Evolutionary conservation across 257 asterid species (phyloP).

Genomic region (Forsythia viridissima): DNA sequence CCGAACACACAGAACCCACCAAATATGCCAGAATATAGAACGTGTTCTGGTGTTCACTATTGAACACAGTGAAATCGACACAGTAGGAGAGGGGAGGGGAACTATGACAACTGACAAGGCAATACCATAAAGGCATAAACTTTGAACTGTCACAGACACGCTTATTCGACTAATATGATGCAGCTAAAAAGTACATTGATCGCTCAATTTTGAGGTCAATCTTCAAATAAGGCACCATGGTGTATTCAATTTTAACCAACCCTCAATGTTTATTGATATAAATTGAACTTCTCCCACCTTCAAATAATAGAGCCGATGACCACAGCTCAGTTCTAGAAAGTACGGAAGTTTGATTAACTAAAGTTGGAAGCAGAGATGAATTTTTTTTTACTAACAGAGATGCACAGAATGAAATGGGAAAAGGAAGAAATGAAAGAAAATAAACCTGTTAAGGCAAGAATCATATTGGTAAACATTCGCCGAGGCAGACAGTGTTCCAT

Average conservation of each 20-base stretch:
- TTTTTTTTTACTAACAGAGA: background rate
- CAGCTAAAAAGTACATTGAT: background rate
- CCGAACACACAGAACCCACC: too few relatives aligned
- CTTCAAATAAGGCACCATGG: background rate
- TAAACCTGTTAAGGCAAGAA: slow-evolving; percentile 80
- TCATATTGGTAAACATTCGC: slow-evolving; percentile 73
- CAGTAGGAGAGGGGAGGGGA: too few relatives aligned
- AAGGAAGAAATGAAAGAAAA: slow-evolving; percentile 2
- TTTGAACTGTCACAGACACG: too few relatives aligned
- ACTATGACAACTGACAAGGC: too few relatives aligned
- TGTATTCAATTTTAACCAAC: background rate
- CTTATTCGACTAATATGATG: background rate
- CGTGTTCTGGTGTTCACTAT: too few relatives aligned
- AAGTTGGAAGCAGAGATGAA: background rate
- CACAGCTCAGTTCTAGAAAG: background rate
- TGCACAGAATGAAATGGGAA: background rate
- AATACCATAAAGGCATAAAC: too few relatives aligned
- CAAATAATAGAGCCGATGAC: too few relatives aligned
- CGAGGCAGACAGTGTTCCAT: slow-evolving; percentile 50
- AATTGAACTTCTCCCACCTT: background rate
- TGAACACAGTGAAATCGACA: too few relatives aligned
- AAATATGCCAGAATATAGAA: too few relatives aligned
- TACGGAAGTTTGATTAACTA: background rate
- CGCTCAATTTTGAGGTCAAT: background rate
- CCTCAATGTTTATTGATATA: background rate